Evolutionary conservation across 106 monocot genomes (phyloP), one percentile per base, ranked within the genome.

Genomic region (Platanthera zijinensis): DNA sequence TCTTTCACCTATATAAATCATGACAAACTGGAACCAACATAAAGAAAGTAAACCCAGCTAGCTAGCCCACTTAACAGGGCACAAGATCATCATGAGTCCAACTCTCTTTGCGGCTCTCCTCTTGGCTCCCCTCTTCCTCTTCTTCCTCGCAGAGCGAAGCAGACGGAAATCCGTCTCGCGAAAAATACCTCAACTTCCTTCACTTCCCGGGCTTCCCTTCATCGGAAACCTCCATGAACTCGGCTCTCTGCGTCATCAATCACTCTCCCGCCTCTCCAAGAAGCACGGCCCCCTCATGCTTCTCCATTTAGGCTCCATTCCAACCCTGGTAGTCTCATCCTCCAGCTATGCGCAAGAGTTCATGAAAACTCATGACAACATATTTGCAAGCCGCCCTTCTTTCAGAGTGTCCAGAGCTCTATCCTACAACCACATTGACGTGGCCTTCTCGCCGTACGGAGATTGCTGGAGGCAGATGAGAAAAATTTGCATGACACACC

Each of bases 271-370:
- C 10, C 64, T 77, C 10, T 59, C 77, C 0, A n/a, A 51, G 4
- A 82, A 32, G 52, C 62, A 66, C 22, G 82, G 82, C 10, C 62
- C 82, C 18, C 59, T 82, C 77, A 73, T 77, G 82, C 64, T 62
- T 51, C 72, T 82, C 30, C 72, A 66, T 52, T 7, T 82, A 0
- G 82, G 77, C 14, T 32, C n/a, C 6, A 51, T 73, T 1, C 82
- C 61, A 15, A 82, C 82, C 19, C 50, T 82, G 3, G 72, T 82
- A 14, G 72, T 73, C 77, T 82, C 77, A 5, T 77, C 82, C 0
- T 19, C 82, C 3, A 57, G 69, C 4, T 18, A 28, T 30, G 77
- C 77, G 6, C 25, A 11, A 17, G 64, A 77, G 50, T 6, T 82
- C 59, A 39, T 52, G 62, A 72, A 51, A 61, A 73, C 50, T 15